These are phyloP conservation scores for Mitragyna speciosa DNA, from an alignment of 257 asterid genomes.

Conservation along the genomic window DNA sequence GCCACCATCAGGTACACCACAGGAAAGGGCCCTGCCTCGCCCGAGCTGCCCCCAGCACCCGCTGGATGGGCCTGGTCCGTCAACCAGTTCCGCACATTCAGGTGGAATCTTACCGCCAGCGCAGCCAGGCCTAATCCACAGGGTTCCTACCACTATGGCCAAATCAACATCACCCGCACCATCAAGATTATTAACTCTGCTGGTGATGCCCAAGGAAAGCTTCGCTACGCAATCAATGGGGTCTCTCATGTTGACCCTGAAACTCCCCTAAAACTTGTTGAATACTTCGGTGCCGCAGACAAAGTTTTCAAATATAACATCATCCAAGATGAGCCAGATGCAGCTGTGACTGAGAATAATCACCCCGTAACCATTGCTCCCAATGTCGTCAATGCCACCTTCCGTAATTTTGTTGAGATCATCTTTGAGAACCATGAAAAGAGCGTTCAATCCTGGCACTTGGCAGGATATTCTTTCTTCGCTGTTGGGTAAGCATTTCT, in stretches of 20 bases:
- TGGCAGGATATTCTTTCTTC: constrained; percentile 63
- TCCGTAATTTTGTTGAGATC: constrained; percentile 54
- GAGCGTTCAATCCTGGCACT: constrained; percentile 51
- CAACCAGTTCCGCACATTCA: constrained; percentile 53
- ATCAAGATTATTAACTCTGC: constrained; percentile 39
- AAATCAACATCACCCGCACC: constrained; percentile 59
- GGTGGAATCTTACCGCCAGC: constrained; percentile 69
- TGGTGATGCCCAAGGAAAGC: constrained; percentile 36
- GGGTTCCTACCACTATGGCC: constrained; percentile 68
- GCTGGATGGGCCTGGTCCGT: constrained; percentile 53
- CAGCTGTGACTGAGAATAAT: neutral
- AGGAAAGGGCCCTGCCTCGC: constrained; percentile 43
- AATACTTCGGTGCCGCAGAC: constrained; percentile 45
- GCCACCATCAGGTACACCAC: constrained; percentile 43
- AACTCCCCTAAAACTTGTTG: constrained; percentile 57
- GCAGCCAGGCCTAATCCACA: constrained; percentile 80
- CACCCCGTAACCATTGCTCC: constrained; percentile 40
- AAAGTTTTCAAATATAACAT: constrained; percentile 46
- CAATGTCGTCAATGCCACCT: constrained; percentile 50
- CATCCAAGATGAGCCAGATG: constrained; percentile 41
- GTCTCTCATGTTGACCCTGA: constrained; percentile 48
- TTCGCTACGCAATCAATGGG: constrained; percentile 51
- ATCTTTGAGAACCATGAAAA: constrained; percentile 59
- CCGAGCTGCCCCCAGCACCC: constrained; percentile 44
- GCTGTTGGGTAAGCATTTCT: constrained; percentile 48